phyloP scores from a whole-genome alignment of 805 yeast genomes.

The Candida montana region DNA sequence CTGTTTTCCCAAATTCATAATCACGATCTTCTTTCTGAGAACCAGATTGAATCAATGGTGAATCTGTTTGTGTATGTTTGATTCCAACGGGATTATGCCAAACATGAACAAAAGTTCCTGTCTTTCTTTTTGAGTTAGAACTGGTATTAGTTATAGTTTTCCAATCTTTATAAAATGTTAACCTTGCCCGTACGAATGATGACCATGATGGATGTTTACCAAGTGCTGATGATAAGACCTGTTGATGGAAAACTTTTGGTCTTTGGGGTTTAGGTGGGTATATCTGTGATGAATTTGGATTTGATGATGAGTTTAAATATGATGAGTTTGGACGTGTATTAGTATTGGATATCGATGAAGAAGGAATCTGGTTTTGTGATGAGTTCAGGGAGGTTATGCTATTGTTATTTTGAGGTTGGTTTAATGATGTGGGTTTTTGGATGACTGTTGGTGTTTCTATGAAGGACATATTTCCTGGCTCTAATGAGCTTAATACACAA shows the following conservation, averaged over 20 bases:
- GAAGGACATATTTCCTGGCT: conserved; percentile 19
- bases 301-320: neutral
- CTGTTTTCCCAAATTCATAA: no score
- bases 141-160: neutral
- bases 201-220: conserved; percentile 21
- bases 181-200: conserved; percentile 15
- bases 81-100: conserved; percentile 12
- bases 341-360: neutral
- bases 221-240: conserved; percentile 17
- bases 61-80: no score
- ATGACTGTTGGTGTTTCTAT: conserved; percentile 10
- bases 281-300: conserved; percentile 2
- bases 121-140: neutral
- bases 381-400: neutral
- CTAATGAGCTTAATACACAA: conserved; percentile 15
- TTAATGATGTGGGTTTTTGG: neutral
- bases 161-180: conserved; percentile 23
- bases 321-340: conserved; percentile 1
- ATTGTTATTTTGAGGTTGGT: no score
- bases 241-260: conserved; percentile 16
- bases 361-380: neutral
- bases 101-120: conserved; percentile 15
- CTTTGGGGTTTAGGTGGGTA: neutral
- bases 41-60: no score
- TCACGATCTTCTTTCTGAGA: no score